Evolutionary conservation across 768 basidiomycete genomes (phyloP), one percentile per base, ranked within the genome.

Genomic region (Tylopilus plumbeoviolaceoides): DNA sequence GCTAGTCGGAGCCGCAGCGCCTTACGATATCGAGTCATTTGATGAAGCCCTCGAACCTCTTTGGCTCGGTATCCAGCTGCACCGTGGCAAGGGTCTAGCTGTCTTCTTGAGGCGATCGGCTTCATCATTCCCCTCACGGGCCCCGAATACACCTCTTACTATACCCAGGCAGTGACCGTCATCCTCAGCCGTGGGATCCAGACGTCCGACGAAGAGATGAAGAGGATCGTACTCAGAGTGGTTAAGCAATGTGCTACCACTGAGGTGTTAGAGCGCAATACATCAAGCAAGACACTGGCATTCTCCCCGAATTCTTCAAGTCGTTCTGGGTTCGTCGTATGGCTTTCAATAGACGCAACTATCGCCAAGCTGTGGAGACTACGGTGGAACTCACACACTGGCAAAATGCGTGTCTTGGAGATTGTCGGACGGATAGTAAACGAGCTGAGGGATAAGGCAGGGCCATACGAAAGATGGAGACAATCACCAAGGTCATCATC

Each of bases 91-190:
- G 65, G 85, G 84, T 53, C 74, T 89, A 40, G 87, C 87, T 5
- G 87, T 87, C 4, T 88, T 89, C 75, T 69, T 89, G 58, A 89
- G 70, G 97, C 95, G 30, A 98, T 98, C 59, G 97, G 97, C 33
- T 98, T 98, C 74, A 99, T 99, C 68, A 98, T 99, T 49, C 97
- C 97, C 3, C 87, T 99, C 54, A 98, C 98, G 97, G 97, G 98
- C 66, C 94, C 97, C 44, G 95, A 99, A 76, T 98, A 98, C 63
- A 95, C 95, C n/a, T n/a, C n/a, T n/a, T n/a, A n/a, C n/a, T n/a
- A n/a, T n/a, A n/a, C n/a, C n/a, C n/a, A n/a, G n/a, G 95, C 97
- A 75, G 93, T 95, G 50, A 95, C 91, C 11, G 88, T 93, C 58
- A 95, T 95, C 67, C 87, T 95, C 51, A 95, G 95, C 57, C 91